Evolutionary conservation across 331 rosid species (phyloP), one percentile per base, ranked within the genome.

Genomic region (Quercus phellos): DNA sequence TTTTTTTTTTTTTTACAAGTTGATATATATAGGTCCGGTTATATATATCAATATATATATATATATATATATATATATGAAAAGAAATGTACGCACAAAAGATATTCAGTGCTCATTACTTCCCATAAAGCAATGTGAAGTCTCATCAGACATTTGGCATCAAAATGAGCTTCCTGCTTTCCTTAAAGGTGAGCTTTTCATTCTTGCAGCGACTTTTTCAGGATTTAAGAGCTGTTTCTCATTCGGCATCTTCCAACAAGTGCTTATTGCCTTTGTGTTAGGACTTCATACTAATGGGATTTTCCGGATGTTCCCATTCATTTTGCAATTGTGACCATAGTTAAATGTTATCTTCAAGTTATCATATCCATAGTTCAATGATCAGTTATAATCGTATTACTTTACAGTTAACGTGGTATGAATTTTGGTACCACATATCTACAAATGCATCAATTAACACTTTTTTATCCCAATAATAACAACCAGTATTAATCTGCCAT

Each of bases 21-120:
- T 42, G 50, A 38, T 1, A 38, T 38, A 38, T 35, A 35, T 27
- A 27, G 27, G 27, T 26, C 27, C 2, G 2, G 27, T 1, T 27
- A 27, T 27, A 27, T 27, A 93, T 94, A 24, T 85, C 26, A 24
- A 90, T 55, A 70, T 80, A 35, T 0, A 35, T 35, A 35, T 0
- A 35, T 38, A 38, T 38, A 38, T 29, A 29, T 29, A 29, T 30
- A 4, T 30, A 93, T 94, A 26, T 87, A 91, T 80, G 26, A 24
- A 24, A 24, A 24, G 34, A 4, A 30, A 32, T 32, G 34, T 32
- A 4, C 4, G 4, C 34, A 32, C 34, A 32, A 32, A 32, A 32
- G 34, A 32, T 32, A 32, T 32, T 32, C 1, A 32, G 6, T 32
- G 35, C 35, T 32, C 35, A 32, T 32, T 32, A 32, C 35, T 32